Evolutionary conservation across 129 eudicot genomes (phyloP).

Genomic region (Centella asiatica): DNA sequence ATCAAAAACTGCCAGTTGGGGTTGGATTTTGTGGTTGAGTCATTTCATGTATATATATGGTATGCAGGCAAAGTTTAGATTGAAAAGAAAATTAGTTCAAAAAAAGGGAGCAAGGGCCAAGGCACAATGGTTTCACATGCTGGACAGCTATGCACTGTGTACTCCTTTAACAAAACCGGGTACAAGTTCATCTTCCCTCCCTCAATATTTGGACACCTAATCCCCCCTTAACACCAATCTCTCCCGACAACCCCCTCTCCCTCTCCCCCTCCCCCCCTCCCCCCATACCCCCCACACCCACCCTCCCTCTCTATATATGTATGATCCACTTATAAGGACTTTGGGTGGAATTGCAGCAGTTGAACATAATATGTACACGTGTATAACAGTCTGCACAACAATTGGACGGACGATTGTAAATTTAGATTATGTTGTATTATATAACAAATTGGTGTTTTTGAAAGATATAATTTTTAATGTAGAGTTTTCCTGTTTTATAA

Average conservation of each 20-base stretch:
- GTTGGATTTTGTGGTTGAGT: slow-evolving; percentile 27
- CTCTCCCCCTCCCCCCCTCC: neutral
- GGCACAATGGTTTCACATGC: slow-evolving; percentile 39
- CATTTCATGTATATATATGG: neutral
- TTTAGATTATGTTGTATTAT: too few relatives aligned
- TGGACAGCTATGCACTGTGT: slow-evolving; percentile 50
- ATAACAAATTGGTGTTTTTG: too few relatives aligned
- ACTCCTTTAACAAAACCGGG: slow-evolving; percentile 26
- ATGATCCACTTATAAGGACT: too few relatives aligned
- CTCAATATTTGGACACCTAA: slow-evolving; percentile 34
- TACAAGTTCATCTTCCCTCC: slow-evolving; percentile 30
- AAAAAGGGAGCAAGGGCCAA: slow-evolving; percentile 5
- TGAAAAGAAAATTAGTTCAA: neutral
- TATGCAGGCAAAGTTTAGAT: neutral
- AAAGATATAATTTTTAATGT: too few relatives aligned
- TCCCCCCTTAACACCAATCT: slow-evolving; percentile 7
- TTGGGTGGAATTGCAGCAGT: too few relatives aligned
- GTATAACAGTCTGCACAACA: too few relatives aligned
- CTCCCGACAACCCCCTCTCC: neutral
- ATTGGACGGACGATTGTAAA: too few relatives aligned
- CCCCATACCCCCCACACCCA: neutral
- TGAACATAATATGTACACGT: too few relatives aligned
- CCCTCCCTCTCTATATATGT: too few relatives aligned
- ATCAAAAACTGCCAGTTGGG: slow-evolving; percentile 54
- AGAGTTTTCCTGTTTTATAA: too few relatives aligned